phyloP scores from a whole-genome alignment of 2,329 filamentous ascomycete genomes.

The Onygenales sp. region DNA sequence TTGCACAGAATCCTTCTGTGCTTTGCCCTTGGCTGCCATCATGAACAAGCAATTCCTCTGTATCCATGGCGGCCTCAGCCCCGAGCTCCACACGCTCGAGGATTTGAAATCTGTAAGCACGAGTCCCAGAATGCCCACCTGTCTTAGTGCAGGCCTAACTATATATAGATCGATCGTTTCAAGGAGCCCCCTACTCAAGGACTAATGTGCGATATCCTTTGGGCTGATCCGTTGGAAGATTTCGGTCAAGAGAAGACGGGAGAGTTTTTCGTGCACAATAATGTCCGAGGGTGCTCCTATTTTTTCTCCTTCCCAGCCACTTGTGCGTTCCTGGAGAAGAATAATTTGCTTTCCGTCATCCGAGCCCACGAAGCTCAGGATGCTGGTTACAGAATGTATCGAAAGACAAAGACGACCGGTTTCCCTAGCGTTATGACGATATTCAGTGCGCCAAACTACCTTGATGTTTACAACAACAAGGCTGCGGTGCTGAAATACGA shows the following conservation, averaged over 20 bases:
- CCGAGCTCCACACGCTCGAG: slow-evolving; percentile 90
- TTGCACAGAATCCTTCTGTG: slow-evolving; percentile 97
- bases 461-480: slow-evolving; percentile 99
- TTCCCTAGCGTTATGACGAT: slow-evolving; percentile 99
- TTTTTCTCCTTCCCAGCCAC: slow-evolving; percentile 98
- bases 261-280: slow-evolving; percentile 96
- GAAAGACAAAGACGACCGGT: slow-evolving; percentile 93
- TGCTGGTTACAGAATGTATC: slow-evolving; percentile 97
- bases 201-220: slow-evolving; percentile 98
- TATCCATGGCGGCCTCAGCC: slow-evolving; percentile 92
- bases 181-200: slow-evolving; percentile 94
- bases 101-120: slow-evolving; percentile 72
- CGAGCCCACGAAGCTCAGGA: slow-evolving; percentile 97
- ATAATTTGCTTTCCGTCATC: slow-evolving; percentile 94
- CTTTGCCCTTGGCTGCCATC: slow-evolving; percentile 81
- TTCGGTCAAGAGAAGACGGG: slow-evolving; percentile 98
- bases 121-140: background rate
- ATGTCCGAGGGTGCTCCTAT: slow-evolving; percentile 96
- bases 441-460: slow-evolving; percentile 96
- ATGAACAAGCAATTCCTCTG: slow-evolving; percentile 99
- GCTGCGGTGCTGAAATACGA: slow-evolving; percentile 98
- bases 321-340: slow-evolving; percentile 96
- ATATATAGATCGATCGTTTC: slow-evolving; percentile 80
- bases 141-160: slow-evolving; percentile 16
- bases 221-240: slow-evolving; percentile 95